Evolutionary conservation across 2,329 filamentous ascomycete genomes (phyloP), one percentile per base, ranked within the genome.

Genomic region (Teratosphaeria destructans): DNA sequence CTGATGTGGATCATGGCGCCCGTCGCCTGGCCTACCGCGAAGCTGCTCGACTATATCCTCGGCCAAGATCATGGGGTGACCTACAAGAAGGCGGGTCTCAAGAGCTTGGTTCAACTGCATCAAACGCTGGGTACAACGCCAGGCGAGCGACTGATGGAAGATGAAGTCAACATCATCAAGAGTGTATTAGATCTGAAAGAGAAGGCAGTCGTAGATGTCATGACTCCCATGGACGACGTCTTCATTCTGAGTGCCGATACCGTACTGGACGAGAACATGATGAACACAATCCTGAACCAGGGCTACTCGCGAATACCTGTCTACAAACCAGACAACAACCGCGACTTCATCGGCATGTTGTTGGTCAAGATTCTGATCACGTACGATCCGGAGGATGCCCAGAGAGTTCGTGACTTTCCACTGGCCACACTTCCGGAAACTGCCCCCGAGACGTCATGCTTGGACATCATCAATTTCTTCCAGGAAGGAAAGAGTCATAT

Each of bases 391-490:
- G 94, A 99, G 73, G 94, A 99, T 70, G 84, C 83, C 70, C 89
- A 88, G 69, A 85, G 85, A 23, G 94, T 99, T 39, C 83, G 87
- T 62, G 93, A 97, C 62, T 96, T 99, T 71, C 86, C 91, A 7
- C 80, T 99, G 56, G 94, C 94, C 14, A 96, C 94, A 0, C 83
- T 99, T 6, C 94, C 95, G 1, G 94, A 99, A 74, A 99, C 94
- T 0, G 85, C 90, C 10, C 90, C 94, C 0, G 90, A 96, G 71
- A 99, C 94, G 0, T 96, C 92, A 77, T 99, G 94, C 72, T 77
- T 99, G 59, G 94, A 99, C 73, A 97, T 99, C 69, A 90, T 99
- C 76, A 99, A 99, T 77, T 99, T 96, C 75, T 99, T 99, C 78
- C 94, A 99, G 74, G 94, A 99, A 78, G 94, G 94, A 68, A 99